These are phyloP conservation scores for Syncephalastrum monosporum DNA, from an alignment of 371 early-diverging fungal genomes.

Conservation along the genomic window DNA sequence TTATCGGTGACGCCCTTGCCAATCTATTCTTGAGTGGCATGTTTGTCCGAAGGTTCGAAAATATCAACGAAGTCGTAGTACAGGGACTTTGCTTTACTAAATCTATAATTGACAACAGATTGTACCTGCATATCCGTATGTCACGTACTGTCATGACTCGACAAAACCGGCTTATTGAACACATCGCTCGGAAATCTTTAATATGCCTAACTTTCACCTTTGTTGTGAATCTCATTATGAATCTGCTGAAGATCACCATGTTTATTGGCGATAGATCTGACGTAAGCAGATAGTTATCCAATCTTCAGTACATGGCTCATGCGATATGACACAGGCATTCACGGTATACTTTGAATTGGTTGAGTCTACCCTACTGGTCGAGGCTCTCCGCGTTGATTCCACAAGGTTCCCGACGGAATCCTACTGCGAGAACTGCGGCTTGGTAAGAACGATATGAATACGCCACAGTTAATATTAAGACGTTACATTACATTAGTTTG, in stretches of 20 bases:
- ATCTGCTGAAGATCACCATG: constrained; percentile 40
- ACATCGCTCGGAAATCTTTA: constrained; percentile 41
- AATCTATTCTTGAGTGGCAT: constrained; percentile 50
- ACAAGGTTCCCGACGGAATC: constrained; percentile 12
- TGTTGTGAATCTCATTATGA: constrained; percentile 47
- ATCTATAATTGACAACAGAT: constrained; percentile 10
- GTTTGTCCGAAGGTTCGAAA: constrained; percentile 39
- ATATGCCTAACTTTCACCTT: constrained; percentile 43
- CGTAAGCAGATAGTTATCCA: constrained; percentile 15
- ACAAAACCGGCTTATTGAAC: constrained; percentile 33
- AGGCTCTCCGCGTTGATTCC: constrained; percentile 45
- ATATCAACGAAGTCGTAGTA: not conserved
- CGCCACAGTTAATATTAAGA: not conserved
- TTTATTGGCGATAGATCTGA: constrained; percentile 40
- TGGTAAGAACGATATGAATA: constrained; percentile 17
- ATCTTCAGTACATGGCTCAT: too few relatives aligned
- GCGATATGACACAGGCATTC: constrained; percentile 26
- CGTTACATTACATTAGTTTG: not conserved
- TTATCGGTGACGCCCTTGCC: constrained; percentile 43
- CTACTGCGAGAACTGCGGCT: constrained; percentile 36
- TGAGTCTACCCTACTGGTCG: constrained; percentile 47
- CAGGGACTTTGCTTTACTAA: not conserved
- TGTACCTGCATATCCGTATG: constrained; percentile 34
- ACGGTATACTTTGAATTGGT: constrained; percentile 45
- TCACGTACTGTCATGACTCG: constrained; percentile 26